Evolutionary conservation across 2,329 filamentous ascomycete species (phyloP).

Genomic region (Tolypocladium capitatum): DNA sequence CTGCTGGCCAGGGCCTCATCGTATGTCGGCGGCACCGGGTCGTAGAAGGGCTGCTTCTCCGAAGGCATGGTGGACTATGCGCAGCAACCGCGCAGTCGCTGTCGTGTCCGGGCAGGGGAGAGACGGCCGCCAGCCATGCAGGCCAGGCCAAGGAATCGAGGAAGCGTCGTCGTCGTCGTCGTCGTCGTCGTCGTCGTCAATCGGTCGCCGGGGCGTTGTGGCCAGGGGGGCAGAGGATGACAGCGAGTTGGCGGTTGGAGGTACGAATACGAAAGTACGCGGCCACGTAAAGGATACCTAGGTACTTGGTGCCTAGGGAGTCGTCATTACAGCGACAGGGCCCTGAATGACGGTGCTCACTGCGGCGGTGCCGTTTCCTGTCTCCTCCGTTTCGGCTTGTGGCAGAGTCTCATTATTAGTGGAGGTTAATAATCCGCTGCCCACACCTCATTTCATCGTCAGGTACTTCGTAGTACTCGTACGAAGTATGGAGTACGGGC

Average conservation of each 20-base stretch:
- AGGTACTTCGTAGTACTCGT: too few relatives aligned
- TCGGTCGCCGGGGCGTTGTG: not conserved
- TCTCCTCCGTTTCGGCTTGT: not conserved
- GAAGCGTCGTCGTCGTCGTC: not conserved
- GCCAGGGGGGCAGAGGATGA: not conserved
- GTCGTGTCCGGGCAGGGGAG: conserved; percentile 1
- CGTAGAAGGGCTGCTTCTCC: conserved; percentile 28
- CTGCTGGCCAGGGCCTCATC: conserved; percentile 26
- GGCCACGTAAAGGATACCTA: not conserved
- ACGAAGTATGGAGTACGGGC: too few relatives aligned
- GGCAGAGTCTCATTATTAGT: not conserved
- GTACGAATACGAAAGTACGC: too few relatives aligned
- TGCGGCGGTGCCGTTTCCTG: not conserved
- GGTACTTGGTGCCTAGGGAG: too few relatives aligned
- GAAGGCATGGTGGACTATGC: conserved; percentile 17
- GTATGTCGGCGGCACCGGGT: conserved; percentile 29
- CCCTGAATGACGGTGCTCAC: too few relatives aligned
- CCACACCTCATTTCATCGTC: too few relatives aligned
- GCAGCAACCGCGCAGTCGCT: not conserved
- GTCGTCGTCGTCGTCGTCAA: not conserved
- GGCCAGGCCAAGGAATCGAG: conserved; percentile 1
- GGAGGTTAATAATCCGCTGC: not conserved
- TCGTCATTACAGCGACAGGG: too few relatives aligned
- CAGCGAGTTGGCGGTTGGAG: too few relatives aligned
- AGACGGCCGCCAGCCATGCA: conserved; percentile 7